Evolutionary conservation across 495 filamentous ascomycete genomes (phyloP).

Genomic region (Trichocladium antarcticum): DNA sequence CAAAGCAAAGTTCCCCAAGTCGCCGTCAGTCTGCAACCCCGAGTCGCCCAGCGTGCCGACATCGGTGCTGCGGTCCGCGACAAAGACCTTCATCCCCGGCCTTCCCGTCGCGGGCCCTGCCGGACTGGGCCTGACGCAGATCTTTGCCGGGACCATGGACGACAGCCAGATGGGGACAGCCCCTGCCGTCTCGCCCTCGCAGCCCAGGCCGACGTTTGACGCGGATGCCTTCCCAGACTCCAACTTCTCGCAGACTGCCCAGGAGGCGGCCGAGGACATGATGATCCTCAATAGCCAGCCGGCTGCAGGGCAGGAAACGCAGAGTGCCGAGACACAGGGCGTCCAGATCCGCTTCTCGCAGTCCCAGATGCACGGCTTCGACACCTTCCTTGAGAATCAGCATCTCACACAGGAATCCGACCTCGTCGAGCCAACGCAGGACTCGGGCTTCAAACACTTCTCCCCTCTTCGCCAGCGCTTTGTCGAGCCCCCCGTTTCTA

Average conservation of each 20-base stretch:
- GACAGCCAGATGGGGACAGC: constrained; percentile 39
- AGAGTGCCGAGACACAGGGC: constrained; percentile 35
- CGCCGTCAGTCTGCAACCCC: constrained; percentile 26
- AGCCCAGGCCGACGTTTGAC: constrained; percentile 33
- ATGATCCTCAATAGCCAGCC: constrained; percentile 57
- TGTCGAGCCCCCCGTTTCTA: constrained; percentile 51
- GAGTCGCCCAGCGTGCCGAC: constrained; percentile 39
- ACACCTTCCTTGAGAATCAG: constrained; percentile 34
- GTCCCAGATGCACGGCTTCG: constrained; percentile 43
- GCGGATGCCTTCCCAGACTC: constrained; percentile 34
- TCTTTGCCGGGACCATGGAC: constrained; percentile 85
- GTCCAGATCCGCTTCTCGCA: constrained; percentile 44
- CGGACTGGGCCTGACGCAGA: constrained; percentile 71
- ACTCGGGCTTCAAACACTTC: constrained; percentile 58
- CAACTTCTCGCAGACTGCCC: constrained; percentile 39
- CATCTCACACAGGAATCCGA: constrained; percentile 45
- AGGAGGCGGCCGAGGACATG: constrained; percentile 44
- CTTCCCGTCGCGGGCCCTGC: constrained; percentile 45
- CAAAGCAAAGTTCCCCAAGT: constrained; percentile 26
- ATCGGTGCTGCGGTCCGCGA: constrained; percentile 46
- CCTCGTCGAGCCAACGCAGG: constrained; percentile 73
- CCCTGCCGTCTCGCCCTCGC: constrained; percentile 21
- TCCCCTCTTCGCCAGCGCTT: constrained; percentile 51
- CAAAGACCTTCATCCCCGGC: constrained; percentile 49
- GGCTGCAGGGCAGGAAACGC: constrained; percentile 20